phyloP scores from a whole-genome alignment of 2,329 filamentous ascomycete species.

The Phaeosphaeriaceae sp. region DNA sequence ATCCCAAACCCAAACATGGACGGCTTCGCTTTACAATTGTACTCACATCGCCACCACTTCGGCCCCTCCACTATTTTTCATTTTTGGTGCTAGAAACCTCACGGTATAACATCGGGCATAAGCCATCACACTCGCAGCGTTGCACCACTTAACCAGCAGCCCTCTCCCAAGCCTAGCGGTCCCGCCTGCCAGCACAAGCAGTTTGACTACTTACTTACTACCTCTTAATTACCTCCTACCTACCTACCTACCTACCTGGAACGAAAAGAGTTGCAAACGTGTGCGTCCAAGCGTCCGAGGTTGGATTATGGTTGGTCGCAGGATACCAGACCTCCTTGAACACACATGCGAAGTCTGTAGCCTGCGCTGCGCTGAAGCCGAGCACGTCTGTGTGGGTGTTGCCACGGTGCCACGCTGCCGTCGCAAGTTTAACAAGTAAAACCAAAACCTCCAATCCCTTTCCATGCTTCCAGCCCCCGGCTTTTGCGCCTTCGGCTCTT shows the following conservation, averaged over 20 bases:
- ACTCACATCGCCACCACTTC: constrained; percentile 14
- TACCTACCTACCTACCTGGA: not conserved
- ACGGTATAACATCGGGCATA: constrained; percentile 8
- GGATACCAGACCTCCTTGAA: constrained; percentile 11
- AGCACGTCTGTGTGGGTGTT: constrained; percentile 13
- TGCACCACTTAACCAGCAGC: constrained; percentile 4
- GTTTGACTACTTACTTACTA: too few relatives aligned
- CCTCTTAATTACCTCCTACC: too few relatives aligned
- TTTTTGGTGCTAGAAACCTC: constrained; percentile 12
- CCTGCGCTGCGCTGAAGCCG: constrained; percentile 6
- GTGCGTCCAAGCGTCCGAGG: constrained; percentile 7
- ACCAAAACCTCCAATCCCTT: not conserved
- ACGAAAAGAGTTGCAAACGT: not conserved
- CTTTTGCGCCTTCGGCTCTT: constrained; percentile 12
- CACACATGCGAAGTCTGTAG: constrained; percentile 18
- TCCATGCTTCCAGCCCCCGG: not conserved
- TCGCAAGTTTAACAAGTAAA: constrained; percentile 27
- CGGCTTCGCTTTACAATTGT: not conserved
- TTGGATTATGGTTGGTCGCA: constrained; percentile 14
- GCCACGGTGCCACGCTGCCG: constrained; percentile 25
- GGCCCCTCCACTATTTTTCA: constrained; percentile 14
- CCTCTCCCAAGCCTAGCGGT: constrained; percentile 7
- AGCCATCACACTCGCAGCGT: constrained; percentile 15
- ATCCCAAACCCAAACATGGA: constrained; percentile 1
- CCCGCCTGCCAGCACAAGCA: constrained; percentile 4